Evolutionary conservation across 2,329 filamentous ascomycete species (phyloP), one percentile per base, ranked within the genome.

Genomic region (Botryotinia narcissicola): DNA sequence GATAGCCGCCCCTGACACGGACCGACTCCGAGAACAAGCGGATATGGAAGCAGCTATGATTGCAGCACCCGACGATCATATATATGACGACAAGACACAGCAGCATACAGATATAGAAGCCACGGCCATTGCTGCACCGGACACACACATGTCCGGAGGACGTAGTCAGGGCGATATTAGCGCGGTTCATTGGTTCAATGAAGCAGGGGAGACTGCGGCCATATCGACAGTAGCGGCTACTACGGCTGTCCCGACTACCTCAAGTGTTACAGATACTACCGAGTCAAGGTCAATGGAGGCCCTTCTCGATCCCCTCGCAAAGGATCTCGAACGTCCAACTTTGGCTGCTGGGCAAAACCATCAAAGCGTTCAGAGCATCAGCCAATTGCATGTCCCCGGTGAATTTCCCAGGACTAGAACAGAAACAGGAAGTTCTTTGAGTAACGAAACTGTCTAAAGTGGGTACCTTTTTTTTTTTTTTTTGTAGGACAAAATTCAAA

Each of bases 321-420:
- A 75, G 22, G 76, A 76, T 25, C 29, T 60, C 40, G 35, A 48
- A n/a, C 70, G 77, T 59, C 79, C 79, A 35, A 62, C 70, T 18
- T 70, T 80, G 20, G 75, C 77, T 40, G 75, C 76, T 20, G 77
- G 76, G 25, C 76, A 78, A 51, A 78, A 76, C 48, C 77, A 80
- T 72, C 67, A 75, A 18, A 80, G 78, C 61, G 77, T 75, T 9
- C 70, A 75, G 59, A 80, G 76, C 62, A 78, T 81, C 46, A 78
- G 76, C 35, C 76, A 80, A 54, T 75, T 81, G 22, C 80, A 81
- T 73, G 76, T 81, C 59, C 80, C 80, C 4, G 80, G 80, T 4
- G 80, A 80, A 62, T 81, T 73, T 72, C 80, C 80, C 4, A 75
- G 61, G 51, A 46, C 20, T 16, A 67, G 35, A 42, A 51, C 54